Percentiles rank a stretch among this genome's conserved stretches.
These are phyloP conservation scores for Pelargonium cotyledonis DNA, from an alignment of 441 rosid genomes.

Conservation along the genomic window DNA sequence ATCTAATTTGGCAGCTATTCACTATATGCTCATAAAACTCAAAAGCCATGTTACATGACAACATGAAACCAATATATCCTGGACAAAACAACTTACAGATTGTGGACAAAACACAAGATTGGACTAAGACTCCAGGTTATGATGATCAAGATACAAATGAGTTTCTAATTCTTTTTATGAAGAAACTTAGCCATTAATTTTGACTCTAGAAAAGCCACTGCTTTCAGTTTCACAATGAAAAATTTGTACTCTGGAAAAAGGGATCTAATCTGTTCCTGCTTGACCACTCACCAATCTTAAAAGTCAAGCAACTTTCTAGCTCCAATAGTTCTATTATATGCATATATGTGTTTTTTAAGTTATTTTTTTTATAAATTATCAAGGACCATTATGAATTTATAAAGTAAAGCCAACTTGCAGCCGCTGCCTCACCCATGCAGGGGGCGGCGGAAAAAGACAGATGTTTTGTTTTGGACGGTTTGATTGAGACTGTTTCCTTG, in stretches of 20 bases:
- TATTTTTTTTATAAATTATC: not conserved
- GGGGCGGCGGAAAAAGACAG: constrained; percentile 40
- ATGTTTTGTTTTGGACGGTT: constrained; percentile 29
- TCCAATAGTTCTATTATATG: not conserved
- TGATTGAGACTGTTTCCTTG: constrained; percentile 21
- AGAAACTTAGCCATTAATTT: not conserved
- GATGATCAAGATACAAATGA: not conserved
- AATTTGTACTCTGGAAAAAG: not conserved
- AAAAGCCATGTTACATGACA: not conserved
- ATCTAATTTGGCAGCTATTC: not conserved
- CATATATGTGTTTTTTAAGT: no score
- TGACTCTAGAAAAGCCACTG: not conserved
- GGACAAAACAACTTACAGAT: not conserved
- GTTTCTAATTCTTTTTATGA: constrained; percentile 1
- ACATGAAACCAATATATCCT: not conserved
- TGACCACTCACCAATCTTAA: not conserved
- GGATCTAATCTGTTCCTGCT: not conserved
- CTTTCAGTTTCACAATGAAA: not conserved
- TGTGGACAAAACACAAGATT: not conserved
- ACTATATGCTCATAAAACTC: not conserved
- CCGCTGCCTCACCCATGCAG: constrained; percentile 7
- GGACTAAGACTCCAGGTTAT: not conserved
- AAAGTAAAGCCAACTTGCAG: constrained; percentile 7
- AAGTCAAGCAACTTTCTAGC: not conserved
- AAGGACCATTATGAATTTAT: not conserved